Evolutionary conservation across 495 filamentous ascomycete genomes (phyloP), one percentile per base, ranked within the genome.

Genomic region (Penicillium psychrofluorescens): DNA sequence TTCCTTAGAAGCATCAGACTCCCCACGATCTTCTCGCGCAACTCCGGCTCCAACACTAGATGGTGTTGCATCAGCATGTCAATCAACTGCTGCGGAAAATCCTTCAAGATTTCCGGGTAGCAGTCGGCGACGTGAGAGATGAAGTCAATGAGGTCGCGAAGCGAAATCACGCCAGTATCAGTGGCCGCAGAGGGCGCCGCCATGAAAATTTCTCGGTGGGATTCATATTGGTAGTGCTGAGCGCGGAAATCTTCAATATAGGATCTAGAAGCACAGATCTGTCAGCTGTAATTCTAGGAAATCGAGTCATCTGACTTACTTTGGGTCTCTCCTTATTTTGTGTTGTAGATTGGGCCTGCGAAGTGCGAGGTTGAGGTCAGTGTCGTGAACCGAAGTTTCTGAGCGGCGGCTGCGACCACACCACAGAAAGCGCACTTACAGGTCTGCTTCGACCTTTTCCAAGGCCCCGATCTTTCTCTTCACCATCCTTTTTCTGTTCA

Each of bases 1-100:
- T 91, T 88, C 40, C 86, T 77, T 42, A 97, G 63, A 31, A 99
- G 70, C 15, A 90, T 85, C 50, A 99, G 68, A 59, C 87, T 94
- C 29, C 88, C 87, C 1, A 97, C 91, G 43, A 97, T 76, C 74
- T 97, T 97, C 56, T 96, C 94, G 8, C 94, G 75, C 41, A 97
- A 63, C 31, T 96, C 90, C 13, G 76, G 66, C 55, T 90, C 82
- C 14, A 99, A 71, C 2, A 80, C 73, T 22, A 80, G 76, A 71
- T 97, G 91, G 61, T 97, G 86, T 30, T 81, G 70, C 40, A 76
- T 77, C 34, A 99, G 66, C 49, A 97, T 79, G 32, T 83, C 74
- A 46, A 85, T 86, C 14, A 99, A 72, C 50, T 95, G 85, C 41
- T 84, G 76, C 11, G 88, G 81, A 58, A 95, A 97, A 5, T 74